Base-by-base conservation (phyloP, 2,329 filamentous ascomycete species). In the Bipolaris victoriae region DNA sequence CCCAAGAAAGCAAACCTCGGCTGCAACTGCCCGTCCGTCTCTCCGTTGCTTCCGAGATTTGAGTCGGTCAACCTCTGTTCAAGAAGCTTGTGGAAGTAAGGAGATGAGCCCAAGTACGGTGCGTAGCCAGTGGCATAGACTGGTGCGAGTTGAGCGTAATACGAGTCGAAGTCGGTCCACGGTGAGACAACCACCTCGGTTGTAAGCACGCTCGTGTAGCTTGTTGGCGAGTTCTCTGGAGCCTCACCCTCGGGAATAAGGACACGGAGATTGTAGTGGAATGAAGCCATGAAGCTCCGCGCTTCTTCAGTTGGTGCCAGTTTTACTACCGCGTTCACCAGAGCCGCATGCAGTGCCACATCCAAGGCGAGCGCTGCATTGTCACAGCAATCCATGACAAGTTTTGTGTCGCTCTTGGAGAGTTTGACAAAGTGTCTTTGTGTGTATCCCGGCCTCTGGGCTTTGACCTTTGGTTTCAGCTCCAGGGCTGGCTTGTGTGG, bases 241-340 rank as follows among this genome's bases (percentile, higher is more conserved):
- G 52, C 49, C 22, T 58, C 60, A 9, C 52, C 53, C 29, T 69
- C 59, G 16, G 58, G 58, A 13, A 69, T 67, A 24, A 67, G 56
- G 31, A 20, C 49, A 41, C 66, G 66, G 16, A 69, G 63, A 18
- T 69, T 66, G 57, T 52, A 66, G 54, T 69, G 66, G 51, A 62
- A 69, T 1, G 66, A 69, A 5, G 66, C 66, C 61, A 69, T 65
- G 54, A 66, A 69, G 43, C 63, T 66, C 24, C 49, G 52, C 1
- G 55, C 36, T 53, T 67, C 57, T 1, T 56, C 39, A 20, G 61
- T 57, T 7, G 58, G 57, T 18, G 54, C 61, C 24, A 66, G 51
- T 40, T 61, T 63, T 13, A 52, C 57, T 7, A 64, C 54, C 22
- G 65, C 48, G 13, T 51, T 56, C 29, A 69, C 60, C 13, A 69